Evolutionary conservation across 768 basidiomycete species (phyloP).

Genomic region (Baorangia bicolor): DNA sequence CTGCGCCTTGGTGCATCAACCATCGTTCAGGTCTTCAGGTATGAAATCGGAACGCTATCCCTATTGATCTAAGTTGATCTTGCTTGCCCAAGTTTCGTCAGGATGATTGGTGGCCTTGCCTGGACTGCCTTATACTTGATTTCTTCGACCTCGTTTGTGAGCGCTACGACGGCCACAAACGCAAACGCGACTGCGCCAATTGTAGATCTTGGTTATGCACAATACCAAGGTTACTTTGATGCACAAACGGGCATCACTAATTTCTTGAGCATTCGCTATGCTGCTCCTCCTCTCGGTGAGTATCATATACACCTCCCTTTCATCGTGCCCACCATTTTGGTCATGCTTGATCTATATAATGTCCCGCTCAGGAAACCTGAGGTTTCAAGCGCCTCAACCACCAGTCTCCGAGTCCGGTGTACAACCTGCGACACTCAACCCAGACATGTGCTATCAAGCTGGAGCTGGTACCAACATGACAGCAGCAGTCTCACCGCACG

Average conservation of each 20-base stretch:
- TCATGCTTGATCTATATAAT: neutral
- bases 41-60: neutral
- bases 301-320: neutral
- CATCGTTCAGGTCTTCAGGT: neutral
- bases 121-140: neutral
- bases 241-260: too few relatives aligned
- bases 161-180: neutral
- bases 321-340: neutral
- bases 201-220: too few relatives aligned
- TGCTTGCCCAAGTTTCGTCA: neutral
- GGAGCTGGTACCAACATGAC: constrained; percentile 6
- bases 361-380: constrained; percentile 10
- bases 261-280: constrained; percentile 45
- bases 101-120: neutral
- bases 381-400: constrained; percentile 28
- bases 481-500: constrained; percentile 7
- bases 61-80: neutral
- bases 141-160: neutral
- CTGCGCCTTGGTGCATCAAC: too few relatives aligned
- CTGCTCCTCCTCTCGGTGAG: constrained; percentile 46
- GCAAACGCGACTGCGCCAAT: too few relatives aligned
- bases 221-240: too few relatives aligned
- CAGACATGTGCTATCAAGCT: constrained; percentile 24
- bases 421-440: constrained; percentile 26
- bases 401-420: constrained; percentile 14